A percentile compares a stretch with the other conserved stretches of the same genome.
Evolutionary conservation across 768 basidiomycete genomes (phyloP).

Genomic region (Trametes cubensis): DNA sequence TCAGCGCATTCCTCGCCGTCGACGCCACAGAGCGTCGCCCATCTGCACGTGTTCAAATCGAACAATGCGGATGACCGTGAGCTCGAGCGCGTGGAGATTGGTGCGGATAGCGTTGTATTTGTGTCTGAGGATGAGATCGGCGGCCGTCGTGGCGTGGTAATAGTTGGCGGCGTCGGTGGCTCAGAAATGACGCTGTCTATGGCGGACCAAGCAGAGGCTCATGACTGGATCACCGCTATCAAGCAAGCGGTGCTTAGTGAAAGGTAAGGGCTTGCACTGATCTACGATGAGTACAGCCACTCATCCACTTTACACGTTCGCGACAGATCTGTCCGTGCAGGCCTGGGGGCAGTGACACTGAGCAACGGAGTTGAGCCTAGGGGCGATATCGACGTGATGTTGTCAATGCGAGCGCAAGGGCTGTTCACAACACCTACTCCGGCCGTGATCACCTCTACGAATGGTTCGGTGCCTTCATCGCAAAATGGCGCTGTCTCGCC

Average conservation of each 20-base stretch:
- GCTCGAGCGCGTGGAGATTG: slow-evolving; percentile 74
- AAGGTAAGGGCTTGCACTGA: slow-evolving; percentile 46
- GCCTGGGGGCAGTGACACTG: slow-evolving; percentile 52
- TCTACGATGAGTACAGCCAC: slow-evolving; percentile 1
- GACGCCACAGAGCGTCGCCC: slow-evolving; percentile 30
- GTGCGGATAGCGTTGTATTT: slow-evolving; percentile 75
- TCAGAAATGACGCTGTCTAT: slow-evolving; percentile 55
- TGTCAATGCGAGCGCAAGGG: slow-evolving; percentile 76
- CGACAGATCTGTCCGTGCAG: slow-evolving; percentile 67
- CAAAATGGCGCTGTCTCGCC: slow-evolving; percentile 30
- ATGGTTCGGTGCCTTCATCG: background rate
- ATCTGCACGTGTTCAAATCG: slow-evolving; percentile 75
- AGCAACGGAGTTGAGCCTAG: slow-evolving; percentile 58
- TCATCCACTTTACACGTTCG: slow-evolving; percentile 9
- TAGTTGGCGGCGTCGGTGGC: slow-evolving; percentile 59
- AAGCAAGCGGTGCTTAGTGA: slow-evolving; percentile 74
- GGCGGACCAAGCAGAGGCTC: slow-evolving; percentile 58
- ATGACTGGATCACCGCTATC: slow-evolving; percentile 76
- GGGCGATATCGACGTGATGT: slow-evolving; percentile 83
- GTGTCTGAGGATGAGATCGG: slow-evolving; percentile 57
- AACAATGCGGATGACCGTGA: slow-evolving; percentile 60
- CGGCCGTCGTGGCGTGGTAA: slow-evolving; percentile 57
- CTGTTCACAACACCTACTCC: slow-evolving; percentile 43
- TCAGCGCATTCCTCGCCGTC: slow-evolving; percentile 41
- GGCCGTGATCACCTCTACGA: background rate